These are phyloP conservation scores for Solanum bulbocastanum DNA, from an alignment of 257 asterid species.

Conservation along the genomic window DNA sequence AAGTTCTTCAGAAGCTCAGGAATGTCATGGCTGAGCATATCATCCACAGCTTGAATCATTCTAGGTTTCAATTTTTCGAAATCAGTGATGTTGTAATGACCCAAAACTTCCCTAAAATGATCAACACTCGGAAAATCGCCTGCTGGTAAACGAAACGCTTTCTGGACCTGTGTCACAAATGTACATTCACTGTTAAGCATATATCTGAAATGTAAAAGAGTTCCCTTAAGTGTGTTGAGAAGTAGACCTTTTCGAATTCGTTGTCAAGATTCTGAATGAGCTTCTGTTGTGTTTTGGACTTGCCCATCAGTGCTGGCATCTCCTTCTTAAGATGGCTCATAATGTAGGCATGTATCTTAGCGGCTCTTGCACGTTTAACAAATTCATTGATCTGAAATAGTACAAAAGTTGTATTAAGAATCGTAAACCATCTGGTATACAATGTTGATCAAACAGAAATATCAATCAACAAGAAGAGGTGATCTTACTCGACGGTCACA, in stretches of 20 bases:
- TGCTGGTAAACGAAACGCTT: slow-evolving; percentile 58
- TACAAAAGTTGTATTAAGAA: not conserved
- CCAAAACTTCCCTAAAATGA: slow-evolving; percentile 48
- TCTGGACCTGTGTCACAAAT: slow-evolving; percentile 46
- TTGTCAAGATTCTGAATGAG: slow-evolving; percentile 54
- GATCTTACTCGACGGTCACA: slow-evolving; percentile 78
- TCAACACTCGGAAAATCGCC: slow-evolving; percentile 85
- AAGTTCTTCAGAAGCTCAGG: slow-evolving; percentile 65
- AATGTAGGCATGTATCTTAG: slow-evolving; percentile 85
- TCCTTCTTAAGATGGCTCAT: slow-evolving; percentile 88
- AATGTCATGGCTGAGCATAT: slow-evolving; percentile 82
- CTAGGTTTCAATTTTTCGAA: slow-evolving; percentile 85
- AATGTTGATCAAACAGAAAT: not conserved
- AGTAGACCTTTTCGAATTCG: slow-evolving; percentile 54
- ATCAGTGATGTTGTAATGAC: slow-evolving; percentile 57
- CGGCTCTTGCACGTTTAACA: slow-evolving; percentile 94
- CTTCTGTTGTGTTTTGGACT: slow-evolving; percentile 57
- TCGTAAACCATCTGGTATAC: not conserved
- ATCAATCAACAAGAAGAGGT: not conserved
- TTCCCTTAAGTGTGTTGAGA: not conserved
- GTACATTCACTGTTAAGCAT: not conserved
- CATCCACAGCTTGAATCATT: slow-evolving; percentile 65
- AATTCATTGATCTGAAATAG: slow-evolving; percentile 69
- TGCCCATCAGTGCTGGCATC: slow-evolving; percentile 89
- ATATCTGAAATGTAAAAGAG: not conserved